Conservation (phyloP, 495 filamentous ascomycete species). For the Staphylotrichum longicolle region DNA sequence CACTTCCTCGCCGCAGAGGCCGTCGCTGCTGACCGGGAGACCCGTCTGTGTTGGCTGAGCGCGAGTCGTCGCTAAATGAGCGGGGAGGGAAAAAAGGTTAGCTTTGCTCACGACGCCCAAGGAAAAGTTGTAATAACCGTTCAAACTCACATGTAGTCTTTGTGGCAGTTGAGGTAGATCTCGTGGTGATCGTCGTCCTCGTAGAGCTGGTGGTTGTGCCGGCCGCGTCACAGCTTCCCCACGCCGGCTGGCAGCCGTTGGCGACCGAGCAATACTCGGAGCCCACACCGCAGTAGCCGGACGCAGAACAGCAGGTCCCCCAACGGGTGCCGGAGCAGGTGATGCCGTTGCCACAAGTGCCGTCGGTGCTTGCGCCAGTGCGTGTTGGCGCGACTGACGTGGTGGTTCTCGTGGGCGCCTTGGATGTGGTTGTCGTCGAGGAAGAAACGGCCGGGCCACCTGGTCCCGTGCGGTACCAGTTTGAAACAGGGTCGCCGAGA, state of each 20-base stretch:
- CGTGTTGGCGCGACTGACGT: constrained; percentile 9
- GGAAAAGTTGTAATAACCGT: no score
- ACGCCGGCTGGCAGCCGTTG: constrained; percentile 40
- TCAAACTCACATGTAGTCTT: no score
- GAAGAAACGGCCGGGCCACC: neutral
- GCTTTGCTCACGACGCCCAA: neutral
- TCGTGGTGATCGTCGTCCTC: neutral
- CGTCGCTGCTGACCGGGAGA: constrained; percentile 24
- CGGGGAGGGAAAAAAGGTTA: constrained; percentile 1
- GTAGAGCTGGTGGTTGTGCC: constrained; percentile 10
- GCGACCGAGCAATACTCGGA: constrained; percentile 35
- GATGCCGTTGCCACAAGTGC: constrained; percentile 43
- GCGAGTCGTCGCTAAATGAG: constrained; percentile 2
- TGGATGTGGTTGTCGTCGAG: constrained; percentile 9
- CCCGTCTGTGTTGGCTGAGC: constrained; percentile 11
- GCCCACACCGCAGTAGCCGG: constrained; percentile 40
- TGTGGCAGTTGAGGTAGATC: no score
- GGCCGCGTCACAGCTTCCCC: constrained; percentile 37
- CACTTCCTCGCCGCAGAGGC: constrained; percentile 24
- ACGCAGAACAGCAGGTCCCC: constrained; percentile 44
- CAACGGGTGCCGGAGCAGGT: constrained; percentile 43
- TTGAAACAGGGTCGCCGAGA: constrained; percentile 62
- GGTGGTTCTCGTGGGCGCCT: constrained; percentile 11
- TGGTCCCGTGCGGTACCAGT: constrained; percentile 63
- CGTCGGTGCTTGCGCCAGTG: constrained; percentile 30